Conservation (phyloP, 495 filamentous ascomycete species). For the Xylaria nigripes region DNA sequence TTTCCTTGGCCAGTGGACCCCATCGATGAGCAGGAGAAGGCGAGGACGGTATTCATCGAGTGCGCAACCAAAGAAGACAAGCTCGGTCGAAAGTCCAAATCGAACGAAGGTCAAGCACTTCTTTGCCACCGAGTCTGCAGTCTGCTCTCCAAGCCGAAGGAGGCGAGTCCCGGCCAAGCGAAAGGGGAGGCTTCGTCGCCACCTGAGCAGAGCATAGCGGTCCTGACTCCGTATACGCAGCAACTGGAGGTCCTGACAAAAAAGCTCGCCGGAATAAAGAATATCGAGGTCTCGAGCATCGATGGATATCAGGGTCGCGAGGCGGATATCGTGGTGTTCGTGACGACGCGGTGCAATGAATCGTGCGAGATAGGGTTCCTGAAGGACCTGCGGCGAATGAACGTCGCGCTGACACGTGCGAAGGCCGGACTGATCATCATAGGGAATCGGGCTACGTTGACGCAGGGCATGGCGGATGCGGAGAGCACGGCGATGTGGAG, state of each 20-base stretch:
- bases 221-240: slow-evolving; percentile 40
- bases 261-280: slow-evolving; percentile 17
- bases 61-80: slow-evolving; percentile 33
- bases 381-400: slow-evolving; percentile 42
- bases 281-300: slow-evolving; percentile 37
- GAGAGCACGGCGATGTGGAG: slow-evolving; percentile 16
- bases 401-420: slow-evolving; percentile 45
- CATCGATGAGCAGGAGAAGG: background rate
- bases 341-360: slow-evolving; percentile 41
- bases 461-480: slow-evolving; percentile 10
- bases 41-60: slow-evolving; percentile 35
- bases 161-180: background rate
- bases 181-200: background rate
- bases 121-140: slow-evolving; percentile 29
- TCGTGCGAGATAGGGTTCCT: slow-evolving; percentile 42
- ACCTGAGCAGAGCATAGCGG: slow-evolving; percentile 27
- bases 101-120: slow-evolving; percentile 36
- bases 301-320: slow-evolving; percentile 47
- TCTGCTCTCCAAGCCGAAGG: slow-evolving; percentile 15
- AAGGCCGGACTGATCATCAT: slow-evolving; percentile 38
- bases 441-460: slow-evolving; percentile 35
- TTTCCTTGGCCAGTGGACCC: slow-evolving; percentile 27
- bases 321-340: slow-evolving; percentile 44
- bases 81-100: slow-evolving; percentile 35
- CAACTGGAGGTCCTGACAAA: slow-evolving; percentile 33